These are phyloP conservation scores for Diaporthe sp. DNA, from an alignment of 2,329 filamentous ascomycete genomes.

Conservation along the genomic window DNA sequence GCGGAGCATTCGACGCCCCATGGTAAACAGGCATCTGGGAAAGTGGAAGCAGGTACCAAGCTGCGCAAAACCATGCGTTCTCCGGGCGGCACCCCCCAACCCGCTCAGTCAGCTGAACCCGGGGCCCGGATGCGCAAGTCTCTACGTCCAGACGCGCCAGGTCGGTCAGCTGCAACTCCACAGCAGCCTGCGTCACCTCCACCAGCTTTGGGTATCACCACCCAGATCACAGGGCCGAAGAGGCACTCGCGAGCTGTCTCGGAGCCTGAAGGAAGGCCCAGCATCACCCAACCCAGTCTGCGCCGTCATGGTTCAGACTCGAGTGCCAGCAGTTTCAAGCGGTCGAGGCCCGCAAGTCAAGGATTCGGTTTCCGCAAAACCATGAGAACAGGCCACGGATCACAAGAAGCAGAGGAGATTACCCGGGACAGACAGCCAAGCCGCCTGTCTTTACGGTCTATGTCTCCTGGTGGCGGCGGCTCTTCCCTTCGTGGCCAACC, in stretches of 20 bases:
- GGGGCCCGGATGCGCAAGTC: conserved; percentile 54
- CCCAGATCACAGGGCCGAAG: conserved; percentile 3
- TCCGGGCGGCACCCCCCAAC: conserved; percentile 38
- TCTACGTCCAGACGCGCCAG: conserved; percentile 44
- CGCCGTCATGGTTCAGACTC: conserved; percentile 73
- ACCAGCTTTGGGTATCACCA: conserved; percentile 13
- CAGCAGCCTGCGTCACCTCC: conserved; percentile 36
- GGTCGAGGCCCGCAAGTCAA: conserved; percentile 64
- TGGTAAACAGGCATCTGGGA: conserved; percentile 40
- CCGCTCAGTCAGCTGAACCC: conserved; percentile 33
- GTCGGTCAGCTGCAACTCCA: conserved; percentile 22
- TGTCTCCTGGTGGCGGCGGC: conserved; percentile 72
- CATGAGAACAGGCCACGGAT: conserved; percentile 71
- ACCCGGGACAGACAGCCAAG: conserved; percentile 42
- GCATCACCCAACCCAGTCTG: conserved; percentile 53
- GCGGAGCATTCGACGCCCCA: conserved; percentile 34
- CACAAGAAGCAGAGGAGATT: conserved; percentile 7
- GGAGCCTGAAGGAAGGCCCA: conserved; percentile 34
- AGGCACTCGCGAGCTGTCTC: conserved; percentile 36
- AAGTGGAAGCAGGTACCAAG: conserved; percentile 43
- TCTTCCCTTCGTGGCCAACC: conserved; percentile 43
- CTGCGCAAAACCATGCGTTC: conserved; percentile 65
- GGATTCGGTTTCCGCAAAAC: conserved; percentile 78
- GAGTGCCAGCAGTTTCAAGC: conserved; percentile 87
- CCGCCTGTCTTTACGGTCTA: conserved; percentile 77